Evolutionary conservation across 805 yeast genomes (phyloP).

Genomic region (Metschnikowia bowlesiae): DNA sequence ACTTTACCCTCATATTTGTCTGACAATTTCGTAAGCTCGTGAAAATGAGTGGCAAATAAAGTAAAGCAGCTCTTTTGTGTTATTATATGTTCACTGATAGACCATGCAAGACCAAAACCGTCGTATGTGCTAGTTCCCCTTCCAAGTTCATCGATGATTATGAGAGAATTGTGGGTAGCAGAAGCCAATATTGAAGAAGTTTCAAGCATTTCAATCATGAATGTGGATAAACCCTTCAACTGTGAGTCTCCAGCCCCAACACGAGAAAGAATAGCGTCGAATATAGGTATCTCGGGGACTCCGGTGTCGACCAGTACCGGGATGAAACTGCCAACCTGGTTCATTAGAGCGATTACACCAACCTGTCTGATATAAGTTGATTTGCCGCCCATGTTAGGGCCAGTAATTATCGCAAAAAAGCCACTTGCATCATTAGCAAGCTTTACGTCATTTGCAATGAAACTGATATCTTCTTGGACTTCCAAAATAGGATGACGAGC

Average conservation of each 20-base stretch:
- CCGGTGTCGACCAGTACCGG: constrained; percentile 54
- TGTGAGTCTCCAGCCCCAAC: constrained; percentile 99
- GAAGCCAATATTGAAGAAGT: constrained; percentile 81
- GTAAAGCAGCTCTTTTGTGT: constrained; percentile 70
- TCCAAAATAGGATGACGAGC: constrained; percentile 96
- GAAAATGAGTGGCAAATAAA: constrained; percentile 95
- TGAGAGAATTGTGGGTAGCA: constrained; percentile 72
- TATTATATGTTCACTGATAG: constrained; percentile 84
- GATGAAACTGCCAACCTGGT: constrained; percentile 84
- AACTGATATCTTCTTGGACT: constrained; percentile 83
- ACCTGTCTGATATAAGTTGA: constrained; percentile 88
- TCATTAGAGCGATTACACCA: constrained; percentile 82
- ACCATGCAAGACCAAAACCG: constrained; percentile 98
- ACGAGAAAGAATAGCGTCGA: constrained; percentile 89
- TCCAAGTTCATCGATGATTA: constrained; percentile 92
- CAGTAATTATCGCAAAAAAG: constrained; percentile 83
- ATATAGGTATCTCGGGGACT: constrained; percentile 69
- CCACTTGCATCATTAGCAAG: constrained; percentile 44
- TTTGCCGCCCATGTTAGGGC: constrained; percentile 98
- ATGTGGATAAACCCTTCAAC: constrained; percentile 92
- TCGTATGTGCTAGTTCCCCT: constrained; percentile 88
- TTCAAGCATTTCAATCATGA: constrained; percentile 95
- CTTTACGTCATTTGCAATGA: constrained; percentile 85
- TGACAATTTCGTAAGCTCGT: constrained; percentile 82
- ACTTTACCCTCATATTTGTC: constrained; percentile 56